Conservation (phyloP, 129 eudicot species). For the Flaveria ramosissima region DNA sequence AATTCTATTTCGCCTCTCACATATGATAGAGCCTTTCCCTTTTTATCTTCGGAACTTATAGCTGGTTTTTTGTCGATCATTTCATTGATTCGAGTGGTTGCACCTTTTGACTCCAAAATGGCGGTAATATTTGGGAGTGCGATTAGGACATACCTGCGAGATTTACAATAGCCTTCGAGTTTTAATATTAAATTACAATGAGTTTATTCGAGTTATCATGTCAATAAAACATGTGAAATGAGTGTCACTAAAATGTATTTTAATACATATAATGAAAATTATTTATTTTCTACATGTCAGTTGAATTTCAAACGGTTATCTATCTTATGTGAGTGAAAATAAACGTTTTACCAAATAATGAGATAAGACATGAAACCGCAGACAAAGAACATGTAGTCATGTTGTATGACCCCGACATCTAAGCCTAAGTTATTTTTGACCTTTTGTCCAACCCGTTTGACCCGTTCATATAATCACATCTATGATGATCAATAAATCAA, state of each 20-base stretch:
- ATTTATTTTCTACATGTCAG: no score
- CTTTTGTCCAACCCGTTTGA: background rate
- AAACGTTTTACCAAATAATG: no score
- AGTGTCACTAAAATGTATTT: no score
- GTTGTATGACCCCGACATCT: no score
- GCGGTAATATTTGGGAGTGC: slow-evolving; percentile 74
- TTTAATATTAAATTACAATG: background rate
- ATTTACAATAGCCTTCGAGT: slow-evolving; percentile 1
- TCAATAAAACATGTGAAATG: no score
- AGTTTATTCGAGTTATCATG: no score
- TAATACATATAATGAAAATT: no score
- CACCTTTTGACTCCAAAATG: slow-evolving; percentile 59
- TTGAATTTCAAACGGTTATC: no score
- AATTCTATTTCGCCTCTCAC: slow-evolving; percentile 72
- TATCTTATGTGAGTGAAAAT: no score
- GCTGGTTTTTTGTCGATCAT: slow-evolving; percentile 58
- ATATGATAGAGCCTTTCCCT: slow-evolving; percentile 63
- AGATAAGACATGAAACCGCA: no score
- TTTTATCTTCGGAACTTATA: slow-evolving; percentile 56
- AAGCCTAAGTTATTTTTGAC: background rate
- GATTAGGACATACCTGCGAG: slow-evolving; percentile 56
- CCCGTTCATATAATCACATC: background rate
- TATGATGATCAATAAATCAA: background rate
- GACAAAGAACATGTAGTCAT: no score
- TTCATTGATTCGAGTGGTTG: slow-evolving; percentile 58